Conservation (phyloP, 371 early-diverging fungal genomes). For the Mortierella polycephala region DNA sequence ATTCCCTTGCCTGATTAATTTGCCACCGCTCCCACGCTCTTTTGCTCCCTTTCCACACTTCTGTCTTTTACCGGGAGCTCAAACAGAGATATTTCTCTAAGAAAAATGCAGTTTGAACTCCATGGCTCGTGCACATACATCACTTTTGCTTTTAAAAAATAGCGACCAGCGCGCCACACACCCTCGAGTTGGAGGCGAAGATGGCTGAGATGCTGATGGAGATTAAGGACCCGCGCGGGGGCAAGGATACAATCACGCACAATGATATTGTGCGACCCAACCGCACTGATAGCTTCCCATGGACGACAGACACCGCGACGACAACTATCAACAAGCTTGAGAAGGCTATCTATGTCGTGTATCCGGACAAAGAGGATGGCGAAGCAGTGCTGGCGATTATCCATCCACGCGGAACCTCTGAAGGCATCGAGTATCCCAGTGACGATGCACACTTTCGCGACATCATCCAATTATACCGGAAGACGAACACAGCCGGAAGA, state of each 20-base stretch:
- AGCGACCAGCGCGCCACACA: conserved; percentile 8
- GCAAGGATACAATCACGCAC: conserved; percentile 12
- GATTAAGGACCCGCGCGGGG: conserved; percentile 15
- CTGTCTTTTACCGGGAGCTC: too few relatives aligned
- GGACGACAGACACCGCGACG: conserved; percentile 14
- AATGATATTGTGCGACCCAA: conserved; percentile 10
- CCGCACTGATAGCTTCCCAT: conserved; percentile 9
- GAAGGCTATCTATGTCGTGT: conserved; percentile 13
- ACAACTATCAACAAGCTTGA: conserved; percentile 14
- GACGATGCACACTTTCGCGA: conserved; percentile 10
- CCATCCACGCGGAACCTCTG: conserved; percentile 14
- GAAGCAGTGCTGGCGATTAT: conserved; percentile 17
- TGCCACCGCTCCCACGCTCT: too few relatives aligned
- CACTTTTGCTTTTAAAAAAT: background rate
- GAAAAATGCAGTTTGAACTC: background rate
- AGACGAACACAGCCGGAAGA: conserved; percentile 3
- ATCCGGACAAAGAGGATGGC: conserved; percentile 23
- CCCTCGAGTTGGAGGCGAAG: conserved; percentile 12
- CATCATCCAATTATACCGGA: conserved; percentile 11
- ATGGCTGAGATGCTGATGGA: conserved; percentile 8
- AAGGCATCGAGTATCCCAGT: conserved; percentile 6
- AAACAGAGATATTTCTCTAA: too few relatives aligned
- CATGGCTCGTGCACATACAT: conserved; percentile 10
- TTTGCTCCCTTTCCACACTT: too few relatives aligned
- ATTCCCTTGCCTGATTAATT: too few relatives aligned